Conservation (phyloP, 306 rosid genomes). For the Begonia fuchsioides region DNA sequence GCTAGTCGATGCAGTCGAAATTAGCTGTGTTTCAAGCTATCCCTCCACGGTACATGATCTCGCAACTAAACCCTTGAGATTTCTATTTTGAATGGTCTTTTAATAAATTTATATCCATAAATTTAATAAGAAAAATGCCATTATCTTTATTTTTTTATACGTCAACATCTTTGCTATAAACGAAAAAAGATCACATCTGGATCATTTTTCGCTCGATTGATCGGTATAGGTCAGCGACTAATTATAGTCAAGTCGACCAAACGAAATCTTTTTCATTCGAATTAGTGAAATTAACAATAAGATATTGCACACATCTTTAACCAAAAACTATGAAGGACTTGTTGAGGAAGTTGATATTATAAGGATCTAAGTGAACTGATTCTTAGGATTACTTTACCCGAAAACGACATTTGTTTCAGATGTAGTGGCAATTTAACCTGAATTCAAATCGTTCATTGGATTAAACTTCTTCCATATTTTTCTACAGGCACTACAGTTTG, state of each 20-base stretch:
- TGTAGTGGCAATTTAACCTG: not conserved
- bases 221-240: too few relatives aligned
- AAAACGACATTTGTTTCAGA: not conserved
- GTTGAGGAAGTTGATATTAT: not conserved
- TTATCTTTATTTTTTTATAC: not conserved
- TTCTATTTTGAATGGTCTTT: not conserved
- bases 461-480: slow-evolving; percentile 7
- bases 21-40: slow-evolving; percentile 63
- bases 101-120: not conserved
- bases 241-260: too few relatives aligned
- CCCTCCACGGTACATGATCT: slow-evolving; percentile 58
- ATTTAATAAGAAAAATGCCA: not conserved
- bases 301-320: too few relatives aligned
- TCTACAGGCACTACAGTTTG: slow-evolving; percentile 52
- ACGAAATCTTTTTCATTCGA: too few relatives aligned
- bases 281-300: too few relatives aligned
- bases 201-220: too few relatives aligned
- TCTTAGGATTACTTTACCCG: not conserved
- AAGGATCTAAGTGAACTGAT: too few relatives aligned
- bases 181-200: too few relatives aligned
- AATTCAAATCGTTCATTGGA: not conserved
- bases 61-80: not conserved
- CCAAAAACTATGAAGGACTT: not conserved
- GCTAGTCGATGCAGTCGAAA: slow-evolving; percentile 75
- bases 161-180: not conserved